Evolutionary conservation across 1,139 yeast genomes (phyloP).

Genomic region (Saccharomyces hybrid): DNA sequence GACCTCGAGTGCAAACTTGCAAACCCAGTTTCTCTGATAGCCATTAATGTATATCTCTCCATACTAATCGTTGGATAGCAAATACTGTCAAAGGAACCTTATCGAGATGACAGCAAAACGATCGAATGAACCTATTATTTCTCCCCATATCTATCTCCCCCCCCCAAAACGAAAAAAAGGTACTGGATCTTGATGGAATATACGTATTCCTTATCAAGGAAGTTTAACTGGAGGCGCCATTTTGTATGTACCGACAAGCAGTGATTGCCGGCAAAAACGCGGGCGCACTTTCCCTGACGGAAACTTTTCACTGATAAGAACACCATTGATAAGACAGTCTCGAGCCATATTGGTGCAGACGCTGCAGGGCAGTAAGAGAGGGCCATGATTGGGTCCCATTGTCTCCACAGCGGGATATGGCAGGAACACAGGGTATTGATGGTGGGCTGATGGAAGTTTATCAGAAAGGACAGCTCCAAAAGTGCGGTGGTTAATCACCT

Average conservation of each 20-base stretch:
- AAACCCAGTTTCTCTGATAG: background rate
- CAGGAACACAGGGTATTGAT: background rate
- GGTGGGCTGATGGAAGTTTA: background rate
- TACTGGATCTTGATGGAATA: background rate
- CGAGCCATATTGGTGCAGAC: background rate
- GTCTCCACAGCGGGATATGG: background rate
- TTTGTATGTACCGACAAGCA: background rate
- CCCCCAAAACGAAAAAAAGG: background rate
- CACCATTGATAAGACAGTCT: background rate
- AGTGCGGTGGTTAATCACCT: background rate
- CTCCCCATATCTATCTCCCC: background rate
- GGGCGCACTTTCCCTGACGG: background rate
- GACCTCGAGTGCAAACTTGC: background rate
- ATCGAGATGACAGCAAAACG: background rate
- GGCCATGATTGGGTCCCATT: background rate
- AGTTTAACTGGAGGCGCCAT: background rate
- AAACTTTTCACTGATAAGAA: background rate
- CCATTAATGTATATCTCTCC: background rate
- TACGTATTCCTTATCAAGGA: background rate
- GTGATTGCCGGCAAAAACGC: background rate
- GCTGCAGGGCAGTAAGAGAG: background rate
- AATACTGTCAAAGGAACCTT: background rate
- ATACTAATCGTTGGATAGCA: background rate
- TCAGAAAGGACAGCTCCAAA: background rate
- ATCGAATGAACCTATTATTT: background rate